Conservation (phyloP, 2,329 filamentous ascomycete species). For the Penicillium italicum region DNA sequence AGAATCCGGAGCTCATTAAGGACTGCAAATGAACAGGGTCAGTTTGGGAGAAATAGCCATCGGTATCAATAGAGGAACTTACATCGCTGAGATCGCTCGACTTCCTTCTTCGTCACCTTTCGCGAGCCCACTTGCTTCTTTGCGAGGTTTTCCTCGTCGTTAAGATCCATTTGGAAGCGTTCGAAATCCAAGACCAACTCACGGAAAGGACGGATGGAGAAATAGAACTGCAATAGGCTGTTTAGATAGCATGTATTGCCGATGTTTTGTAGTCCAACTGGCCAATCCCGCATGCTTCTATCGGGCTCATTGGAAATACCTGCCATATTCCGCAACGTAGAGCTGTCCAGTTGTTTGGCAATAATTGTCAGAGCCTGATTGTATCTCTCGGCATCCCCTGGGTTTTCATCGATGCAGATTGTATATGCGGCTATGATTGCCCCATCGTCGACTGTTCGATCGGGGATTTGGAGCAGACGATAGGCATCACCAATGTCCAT, state of each 20-base stretch:
- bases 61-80: constrained; percentile 40
- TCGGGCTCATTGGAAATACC: constrained; percentile 29
- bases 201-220: constrained; percentile 77
- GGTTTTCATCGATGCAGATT: constrained; percentile 45
- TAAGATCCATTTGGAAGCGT: constrained; percentile 63
- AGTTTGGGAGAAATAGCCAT: constrained; percentile 10
- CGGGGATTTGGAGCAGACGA: constrained; percentile 50
- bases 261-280: constrained; percentile 86
- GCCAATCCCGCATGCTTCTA: constrained; percentile 53
- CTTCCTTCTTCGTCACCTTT: constrained; percentile 57
- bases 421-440: constrained; percentile 50
- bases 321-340: constrained; percentile 34
- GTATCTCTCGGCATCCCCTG: constrained; percentile 45
- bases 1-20: constrained; percentile 67
- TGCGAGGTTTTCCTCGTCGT: constrained; percentile 56
- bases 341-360: constrained; percentile 42
- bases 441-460: constrained; percentile 52
- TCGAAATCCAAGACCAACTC: constrained; percentile 77
- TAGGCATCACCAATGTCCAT: constrained; percentile 58
- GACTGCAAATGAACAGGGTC: constrained; percentile 51
- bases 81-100: constrained; percentile 68
- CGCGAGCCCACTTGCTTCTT: constrained; percentile 72
- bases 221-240: constrained; percentile 92
- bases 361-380: constrained; percentile 49
- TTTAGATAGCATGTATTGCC: constrained; percentile 98